phyloP scores from a whole-genome alignment of 2,329 filamentous ascomycete species.

The Fusarium neocosmosporiellum region DNA sequence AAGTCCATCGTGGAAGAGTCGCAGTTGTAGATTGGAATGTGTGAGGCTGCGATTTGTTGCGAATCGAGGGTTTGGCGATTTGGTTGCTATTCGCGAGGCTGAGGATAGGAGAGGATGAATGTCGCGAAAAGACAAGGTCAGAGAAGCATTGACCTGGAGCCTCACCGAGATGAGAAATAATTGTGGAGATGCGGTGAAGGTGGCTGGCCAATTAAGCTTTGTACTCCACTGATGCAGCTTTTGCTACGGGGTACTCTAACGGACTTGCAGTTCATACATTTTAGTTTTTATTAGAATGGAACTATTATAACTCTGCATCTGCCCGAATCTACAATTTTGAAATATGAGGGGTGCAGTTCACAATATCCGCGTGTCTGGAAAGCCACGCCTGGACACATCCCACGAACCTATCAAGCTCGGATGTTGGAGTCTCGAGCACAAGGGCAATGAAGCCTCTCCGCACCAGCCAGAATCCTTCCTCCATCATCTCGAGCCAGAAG shows the following conservation, averaged over 20 bases:
- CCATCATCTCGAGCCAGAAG: conserved; percentile 60
- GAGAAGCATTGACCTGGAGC: conserved; percentile 5
- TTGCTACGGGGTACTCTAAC: neutral
- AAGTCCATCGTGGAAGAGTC: conserved; percentile 68
- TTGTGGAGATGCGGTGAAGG: conserved; percentile 1
- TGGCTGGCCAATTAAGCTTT: conserved; percentile 33
- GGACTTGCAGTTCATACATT: neutral
- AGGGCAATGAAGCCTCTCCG: conserved; percentile 55
- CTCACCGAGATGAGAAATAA: conserved; percentile 23
- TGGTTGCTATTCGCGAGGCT: conserved; percentile 23
- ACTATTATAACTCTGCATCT: neutral
- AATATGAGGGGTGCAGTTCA: neutral
- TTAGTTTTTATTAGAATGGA: neutral
- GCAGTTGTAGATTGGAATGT: neutral
- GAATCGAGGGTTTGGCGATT: neutral
- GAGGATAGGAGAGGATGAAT: conserved; percentile 6
- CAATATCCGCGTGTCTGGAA: conserved; percentile 38
- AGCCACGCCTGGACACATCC: conserved; percentile 50
- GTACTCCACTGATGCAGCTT: neutral
- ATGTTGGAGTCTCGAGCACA: conserved; percentile 51
- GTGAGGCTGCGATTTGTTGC: neutral
- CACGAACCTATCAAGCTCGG: conserved; percentile 56
- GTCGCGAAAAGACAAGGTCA: conserved; percentile 33
- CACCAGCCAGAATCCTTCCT: conserved; percentile 56
- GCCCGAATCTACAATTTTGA: neutral